Percentiles rank a stretch among this genome's conserved stretches.
phyloP scores from a whole-genome alignment of 176 grass and related monocot species.

The Eragrostis nindensis region DNA sequence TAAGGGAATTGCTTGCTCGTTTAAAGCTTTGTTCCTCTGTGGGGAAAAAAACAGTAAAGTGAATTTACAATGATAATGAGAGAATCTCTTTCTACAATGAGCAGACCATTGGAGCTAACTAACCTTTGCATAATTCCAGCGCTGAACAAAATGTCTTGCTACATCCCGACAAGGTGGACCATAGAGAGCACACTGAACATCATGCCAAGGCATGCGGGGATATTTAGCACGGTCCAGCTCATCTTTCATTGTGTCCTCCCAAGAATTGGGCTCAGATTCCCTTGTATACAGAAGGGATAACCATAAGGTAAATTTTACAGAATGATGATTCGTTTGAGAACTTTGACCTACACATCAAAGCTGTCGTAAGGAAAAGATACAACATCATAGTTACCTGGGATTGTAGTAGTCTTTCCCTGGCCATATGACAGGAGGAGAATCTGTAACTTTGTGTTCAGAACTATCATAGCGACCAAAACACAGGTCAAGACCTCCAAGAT shows the following conservation, averaged over 20 bases:
- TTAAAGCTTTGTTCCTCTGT: conserved; percentile 98
- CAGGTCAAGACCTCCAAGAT: conserved; percentile 91
- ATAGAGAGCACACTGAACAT: conserved; percentile 92
- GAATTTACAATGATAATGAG: conserved; percentile 8
- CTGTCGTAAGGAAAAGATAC: conserved; percentile 23
- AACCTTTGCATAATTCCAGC: conserved; percentile 99
- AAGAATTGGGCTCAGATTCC: conserved; percentile 99
- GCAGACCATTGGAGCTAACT: conserved; percentile 34
- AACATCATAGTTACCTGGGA: conserved; percentile 66
- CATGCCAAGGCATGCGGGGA: conserved; percentile 99
- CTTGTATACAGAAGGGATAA: conserved; percentile 41
- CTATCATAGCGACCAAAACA: conserved; percentile 96
- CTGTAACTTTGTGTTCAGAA: conserved; percentile 81
- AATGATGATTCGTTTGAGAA: conserved; percentile 14
- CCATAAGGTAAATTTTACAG: conserved; percentile 25
- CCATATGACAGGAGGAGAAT: conserved; percentile 81
- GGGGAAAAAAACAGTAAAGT: conserved; percentile 20
- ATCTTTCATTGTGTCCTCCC: conserved; percentile 98
- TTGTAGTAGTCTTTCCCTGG: conserved; percentile 99
- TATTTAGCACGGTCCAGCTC: conserved; percentile 91
- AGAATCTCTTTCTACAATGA: conserved; percentile 9
- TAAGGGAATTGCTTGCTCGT: conserved; percentile 93
- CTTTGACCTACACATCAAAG: neutral
- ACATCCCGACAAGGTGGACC: conserved; percentile 94
- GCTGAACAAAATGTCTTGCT: conserved; percentile 98